A percentile compares a stretch with the other conserved stretches of the same genome.
These are phyloP conservation scores for maize (Zea mays) DNA, from an alignment of 176 grass and related monocot species.

Conservation along the genomic window Zm-B73-REFERENCE-NAM-5.0 NC_050100.1:72095001-72095500, in stretches of 20 bases:
- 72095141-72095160: conserved; percentile 17
- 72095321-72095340: neutral
- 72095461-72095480: conserved; percentile 9
- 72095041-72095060: conserved; percentile 82
- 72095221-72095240: conserved; percentile 21
- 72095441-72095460: conserved; percentile 34
- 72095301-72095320: conserved; percentile 35
- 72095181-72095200: neutral
- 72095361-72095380: conserved; percentile 16
- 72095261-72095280: conserved; percentile 25
- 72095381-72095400: conserved; percentile 38
- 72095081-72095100: conserved; percentile 55
- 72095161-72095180: conserved; percentile 32
- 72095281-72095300: conserved; percentile 51
- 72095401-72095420: conserved; percentile 10
- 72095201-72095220: conserved; percentile 13
- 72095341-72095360: neutral
- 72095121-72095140: conserved; percentile 32
- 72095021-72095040: conserved; percentile 65
- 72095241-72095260: conserved; percentile 6
- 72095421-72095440: neutral
- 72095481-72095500: conserved; percentile 33
- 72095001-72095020: conserved; percentile 67
- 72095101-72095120: conserved; percentile 40
- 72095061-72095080: conserved; percentile 67